These are phyloP conservation scores for Fusarium oxysporum DNA, from an alignment of 2,329 filamentous ascomycete species.

Conservation along the genomic window DNA sequence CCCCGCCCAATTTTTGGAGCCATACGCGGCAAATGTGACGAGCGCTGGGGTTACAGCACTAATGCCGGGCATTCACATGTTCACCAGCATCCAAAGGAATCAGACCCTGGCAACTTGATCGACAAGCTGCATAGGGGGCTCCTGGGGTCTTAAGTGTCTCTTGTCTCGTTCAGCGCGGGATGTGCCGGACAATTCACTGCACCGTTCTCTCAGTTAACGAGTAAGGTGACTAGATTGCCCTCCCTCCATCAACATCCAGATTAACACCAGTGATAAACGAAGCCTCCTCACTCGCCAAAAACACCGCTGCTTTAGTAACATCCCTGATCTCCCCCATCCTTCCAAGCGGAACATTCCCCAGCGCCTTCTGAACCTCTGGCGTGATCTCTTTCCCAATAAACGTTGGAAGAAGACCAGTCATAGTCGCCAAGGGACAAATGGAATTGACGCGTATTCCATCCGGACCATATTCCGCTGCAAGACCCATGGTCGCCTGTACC, in stretches of 20 bases:
- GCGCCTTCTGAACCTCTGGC: constrained; percentile 67
- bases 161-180: not conserved
- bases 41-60: not conserved
- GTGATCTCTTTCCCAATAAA: constrained; percentile 74
- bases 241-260: constrained; percentile 60
- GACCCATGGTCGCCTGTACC: constrained; percentile 56
- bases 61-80: constrained; percentile 2
- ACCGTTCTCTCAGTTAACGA: not conserved
- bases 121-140: not conserved
- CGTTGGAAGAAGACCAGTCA: constrained; percentile 1
- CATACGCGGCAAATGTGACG: not conserved
- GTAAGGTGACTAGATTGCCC: not conserved
- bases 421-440: constrained; percentile 74
- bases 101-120: not conserved
- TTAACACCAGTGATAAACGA: constrained; percentile 79
- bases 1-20: too few species aligned
- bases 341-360: constrained; percentile 67
- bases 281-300: constrained; percentile 77
- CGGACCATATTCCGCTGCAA: constrained; percentile 79
- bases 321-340: constrained; percentile 59
- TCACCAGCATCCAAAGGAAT: not conserved
- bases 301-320: constrained; percentile 77
- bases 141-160: not conserved
- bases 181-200: not conserved
- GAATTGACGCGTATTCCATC: constrained; percentile 79